Evolutionary conservation across 1,284 basidiomycete species (phyloP), one percentile per base, ranked within the genome.

Genomic region (Gymnopus androsaceus): DNA sequence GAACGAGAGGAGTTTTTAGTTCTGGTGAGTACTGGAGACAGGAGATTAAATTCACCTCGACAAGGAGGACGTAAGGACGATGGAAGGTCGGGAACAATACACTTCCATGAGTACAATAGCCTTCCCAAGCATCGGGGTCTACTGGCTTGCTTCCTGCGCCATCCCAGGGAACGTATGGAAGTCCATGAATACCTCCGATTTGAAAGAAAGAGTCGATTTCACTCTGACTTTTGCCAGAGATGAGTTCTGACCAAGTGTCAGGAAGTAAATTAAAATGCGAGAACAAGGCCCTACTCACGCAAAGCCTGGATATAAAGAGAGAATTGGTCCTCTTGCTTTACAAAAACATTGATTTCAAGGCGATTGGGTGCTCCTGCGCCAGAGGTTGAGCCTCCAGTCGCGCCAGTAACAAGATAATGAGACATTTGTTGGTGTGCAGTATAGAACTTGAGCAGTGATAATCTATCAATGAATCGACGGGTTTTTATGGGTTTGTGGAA

Each of bases 61-160:
- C 74, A 0, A 81, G 64, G n/a, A 72, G 64, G n/a, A 81, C 64
- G 56, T 82, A 82, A 0, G 79, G 78, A 44, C 80, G 68, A 60
- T 82, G 80, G 75, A 76, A 83, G 3, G 77, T 79, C 3, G 81
- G 80, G 71, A 82, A 82, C 12, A 81, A 65, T 12, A 77, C 71
- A 7, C 72, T 75, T 11, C 76, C 77, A 61, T 82, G 80, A 17
- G 73, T 75, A 57, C 80, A 82, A 60, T 82, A 81, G 2, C 79
- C 79, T 9, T 69, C 66, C 68, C 69, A 75, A 61, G 7, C 54
- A 12, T 64, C 54, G 0, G 65, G 61, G 44, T 69, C 60, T 12
- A 65, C 59, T 4, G 63, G 55, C 14, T 59, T 47, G 14, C 38
- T 63, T 3, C 68, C 71, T 17, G 72, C 67, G 8, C 69, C 73